Conservation (phyloP, 1,284 basidiomycete species). For the Volvariella surrecta region DNA sequence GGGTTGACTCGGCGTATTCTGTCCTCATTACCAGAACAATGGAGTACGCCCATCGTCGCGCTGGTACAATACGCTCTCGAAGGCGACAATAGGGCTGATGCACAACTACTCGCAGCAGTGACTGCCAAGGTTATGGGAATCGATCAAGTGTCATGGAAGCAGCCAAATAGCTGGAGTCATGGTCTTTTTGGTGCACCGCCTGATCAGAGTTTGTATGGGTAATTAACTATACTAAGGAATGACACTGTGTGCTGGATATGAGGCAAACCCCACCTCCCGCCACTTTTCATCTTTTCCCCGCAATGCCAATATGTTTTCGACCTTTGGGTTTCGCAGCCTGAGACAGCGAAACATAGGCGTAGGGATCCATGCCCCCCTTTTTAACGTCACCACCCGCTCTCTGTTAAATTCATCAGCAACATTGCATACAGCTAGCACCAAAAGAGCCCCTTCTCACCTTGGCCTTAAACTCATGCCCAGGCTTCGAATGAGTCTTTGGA, state of each 20-base stretch:
- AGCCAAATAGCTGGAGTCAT: slow-evolving; percentile 56
- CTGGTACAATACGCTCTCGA: slow-evolving; percentile 66
- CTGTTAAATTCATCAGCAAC: slow-evolving; percentile 30
- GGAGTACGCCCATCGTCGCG: slow-evolving; percentile 47
- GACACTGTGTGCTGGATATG: too few species aligned
- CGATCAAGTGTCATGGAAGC: slow-evolving; percentile 38
- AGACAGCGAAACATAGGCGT: slow-evolving; percentile 81
- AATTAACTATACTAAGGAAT: slow-evolving; percentile 19
- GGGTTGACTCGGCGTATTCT: slow-evolving; percentile 65
- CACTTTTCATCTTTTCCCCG: slow-evolving; percentile 34
- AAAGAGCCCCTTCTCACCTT: slow-evolving; percentile 37
- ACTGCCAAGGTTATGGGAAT: slow-evolving; percentile 39
- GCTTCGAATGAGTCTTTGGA: slow-evolving; percentile 45
- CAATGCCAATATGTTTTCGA: slow-evolving; percentile 39
- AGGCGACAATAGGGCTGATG: slow-evolving; percentile 73
- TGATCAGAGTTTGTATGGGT: slow-evolving; percentile 60
- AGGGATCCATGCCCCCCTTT: slow-evolving; percentile 82
- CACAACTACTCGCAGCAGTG: slow-evolving; percentile 49
- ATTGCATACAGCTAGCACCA: slow-evolving; percentile 2
- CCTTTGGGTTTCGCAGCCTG: slow-evolving; percentile 70
- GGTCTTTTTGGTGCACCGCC: slow-evolving; percentile 69
- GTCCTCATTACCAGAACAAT: slow-evolving; percentile 41
- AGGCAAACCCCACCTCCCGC: slow-evolving; percentile 2
- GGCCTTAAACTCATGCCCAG: slow-evolving; percentile 89
- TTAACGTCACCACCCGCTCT: slow-evolving; percentile 91